phyloP scores from a whole-genome alignment of 495 filamentous ascomycete genomes.

The Aspergillus baeticus region DNA sequence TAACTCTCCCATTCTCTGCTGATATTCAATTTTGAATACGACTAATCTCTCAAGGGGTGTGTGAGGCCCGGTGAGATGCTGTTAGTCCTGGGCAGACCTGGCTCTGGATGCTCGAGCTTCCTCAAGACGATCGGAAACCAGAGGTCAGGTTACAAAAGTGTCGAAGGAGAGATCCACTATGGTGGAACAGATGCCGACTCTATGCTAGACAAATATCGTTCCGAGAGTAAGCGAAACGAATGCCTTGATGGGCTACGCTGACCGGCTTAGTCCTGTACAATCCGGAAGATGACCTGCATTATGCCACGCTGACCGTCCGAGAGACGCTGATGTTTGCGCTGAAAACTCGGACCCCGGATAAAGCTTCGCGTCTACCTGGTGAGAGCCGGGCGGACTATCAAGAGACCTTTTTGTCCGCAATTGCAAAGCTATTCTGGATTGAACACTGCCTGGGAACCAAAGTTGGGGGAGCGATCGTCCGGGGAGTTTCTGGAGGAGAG shows the following conservation, averaged over 20 bases:
- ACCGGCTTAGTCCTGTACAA: slow-evolving; percentile 53
- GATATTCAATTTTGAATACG: slow-evolving; percentile 36
- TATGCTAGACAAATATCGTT: slow-evolving; percentile 65
- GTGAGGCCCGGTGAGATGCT: slow-evolving; percentile 51
- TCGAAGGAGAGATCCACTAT: slow-evolving; percentile 63
- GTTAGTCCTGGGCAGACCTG: slow-evolving; percentile 70
- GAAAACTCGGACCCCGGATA: slow-evolving; percentile 64
- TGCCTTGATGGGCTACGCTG: neutral
- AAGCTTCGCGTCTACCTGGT: slow-evolving; percentile 55
- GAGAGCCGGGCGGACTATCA: slow-evolving; percentile 63
- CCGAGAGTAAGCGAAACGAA: slow-evolving; percentile 40
- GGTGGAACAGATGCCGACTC: slow-evolving; percentile 58
- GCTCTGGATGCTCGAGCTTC: slow-evolving; percentile 70
- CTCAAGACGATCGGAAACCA: slow-evolving; percentile 69
- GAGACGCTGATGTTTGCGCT: slow-evolving; percentile 71
- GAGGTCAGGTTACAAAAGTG: slow-evolving; percentile 58
- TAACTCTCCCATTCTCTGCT: slow-evolving; percentile 29
- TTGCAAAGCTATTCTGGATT: slow-evolving; percentile 78
- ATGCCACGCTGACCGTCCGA: slow-evolving; percentile 68
- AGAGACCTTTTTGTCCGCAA: slow-evolving; percentile 63
- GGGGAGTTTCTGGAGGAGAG: slow-evolving; percentile 71
- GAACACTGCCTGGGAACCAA: slow-evolving; percentile 66
- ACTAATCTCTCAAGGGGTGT: slow-evolving; percentile 32
- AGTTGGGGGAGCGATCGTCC: slow-evolving; percentile 64
- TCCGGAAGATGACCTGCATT: slow-evolving; percentile 75